Evolutionary conservation across 352 stramenopile genomes (phyloP).

Genomic region (Globisporangium rhizosaccharum): DNA sequence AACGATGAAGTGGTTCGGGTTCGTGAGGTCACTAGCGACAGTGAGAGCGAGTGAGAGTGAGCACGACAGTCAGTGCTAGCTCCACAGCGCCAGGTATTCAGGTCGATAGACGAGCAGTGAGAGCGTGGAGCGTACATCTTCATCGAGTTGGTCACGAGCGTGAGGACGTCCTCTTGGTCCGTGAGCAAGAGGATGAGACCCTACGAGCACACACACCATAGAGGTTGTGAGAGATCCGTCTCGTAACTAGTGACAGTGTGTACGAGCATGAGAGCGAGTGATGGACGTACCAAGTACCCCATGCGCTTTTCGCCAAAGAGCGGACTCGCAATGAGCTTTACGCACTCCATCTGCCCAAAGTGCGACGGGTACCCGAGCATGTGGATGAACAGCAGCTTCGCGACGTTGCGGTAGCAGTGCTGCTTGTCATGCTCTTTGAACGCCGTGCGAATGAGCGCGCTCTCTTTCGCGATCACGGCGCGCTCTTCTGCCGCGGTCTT

Average conservation of each 20-base stretch:
- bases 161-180: conserved; percentile 99
- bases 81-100: neutral
- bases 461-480: conserved; percentile 99
- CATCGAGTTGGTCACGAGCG: conserved; percentile 99
- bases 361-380: conserved; percentile 99
- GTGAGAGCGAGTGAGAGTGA: neutral
- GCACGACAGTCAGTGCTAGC: too few relatives aligned
- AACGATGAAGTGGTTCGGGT: conserved; percentile 93
- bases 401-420: conserved; percentile 98
- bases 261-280: neutral
- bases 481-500: conserved; percentile 99
- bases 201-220: conserved; percentile 16
- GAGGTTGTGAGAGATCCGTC: neutral
- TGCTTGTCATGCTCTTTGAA: conserved; percentile 98
- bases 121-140: conserved; percentile 81
- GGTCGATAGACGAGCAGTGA: neutral
- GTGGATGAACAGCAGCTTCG: conserved; percentile 99
- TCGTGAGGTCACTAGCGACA: conserved; percentile 86
- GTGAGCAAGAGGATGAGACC: conserved; percentile 97
- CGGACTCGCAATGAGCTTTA: conserved; percentile 98
- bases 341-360: conserved; percentile 99
- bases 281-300: conserved; percentile 89
- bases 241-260: neutral
- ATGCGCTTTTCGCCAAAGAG: conserved; percentile 99
- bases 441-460: conserved; percentile 97